These are phyloP conservation scores for Cystofilobasidium capitatum DNA, from an alignment of 768 basidiomycete genomes.

Conservation along the genomic window DNA sequence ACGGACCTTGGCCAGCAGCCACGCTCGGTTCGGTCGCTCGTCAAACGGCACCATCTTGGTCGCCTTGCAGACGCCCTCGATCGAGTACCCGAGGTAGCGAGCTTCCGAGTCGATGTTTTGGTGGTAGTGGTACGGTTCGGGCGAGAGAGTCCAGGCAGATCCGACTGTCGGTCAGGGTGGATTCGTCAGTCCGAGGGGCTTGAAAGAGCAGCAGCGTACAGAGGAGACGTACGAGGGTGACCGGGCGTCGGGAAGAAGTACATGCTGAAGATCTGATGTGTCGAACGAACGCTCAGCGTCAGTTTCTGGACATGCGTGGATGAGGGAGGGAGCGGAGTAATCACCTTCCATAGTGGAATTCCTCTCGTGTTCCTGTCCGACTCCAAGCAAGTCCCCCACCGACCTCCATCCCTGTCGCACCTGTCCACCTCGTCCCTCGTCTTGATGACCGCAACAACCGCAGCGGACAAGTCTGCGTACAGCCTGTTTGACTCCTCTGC, in stretches of 20 bases:
- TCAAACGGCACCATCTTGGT: constrained; percentile 1
- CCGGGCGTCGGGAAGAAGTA: constrained; percentile 25
- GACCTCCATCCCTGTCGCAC: constrained; percentile 40
- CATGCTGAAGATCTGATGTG: constrained; percentile 18
- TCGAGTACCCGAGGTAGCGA: constrained; percentile 23
- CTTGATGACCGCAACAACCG: constrained; percentile 32
- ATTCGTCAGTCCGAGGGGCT: too few relatives aligned
- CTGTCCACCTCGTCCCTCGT: constrained; percentile 98
- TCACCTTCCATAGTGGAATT: constrained; percentile 25
- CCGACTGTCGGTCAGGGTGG: too few relatives aligned
- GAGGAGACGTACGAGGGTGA: too few relatives aligned
- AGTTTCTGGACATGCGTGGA: too few relatives aligned
- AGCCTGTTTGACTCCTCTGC: constrained; percentile 20
- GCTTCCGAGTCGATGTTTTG: constrained; percentile 17
- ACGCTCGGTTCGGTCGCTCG: constrained; percentile 15
- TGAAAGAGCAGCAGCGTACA: too few relatives aligned
- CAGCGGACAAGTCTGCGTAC: constrained; percentile 14
- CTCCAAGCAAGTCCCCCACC: constrained; percentile 17
- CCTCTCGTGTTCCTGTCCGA: constrained; percentile 15
- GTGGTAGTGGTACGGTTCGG: constrained; percentile 21
- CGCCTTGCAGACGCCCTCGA: constrained; percentile 14
- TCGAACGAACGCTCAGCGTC: too few relatives aligned
- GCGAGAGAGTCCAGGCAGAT: constrained; percentile 23
- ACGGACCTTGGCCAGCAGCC: constrained; percentile 22
- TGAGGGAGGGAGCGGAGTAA: background rate